Evolutionary conservation across 768 basidiomycete genomes (phyloP).

Genomic region (Suillus subalutaceus): DNA sequence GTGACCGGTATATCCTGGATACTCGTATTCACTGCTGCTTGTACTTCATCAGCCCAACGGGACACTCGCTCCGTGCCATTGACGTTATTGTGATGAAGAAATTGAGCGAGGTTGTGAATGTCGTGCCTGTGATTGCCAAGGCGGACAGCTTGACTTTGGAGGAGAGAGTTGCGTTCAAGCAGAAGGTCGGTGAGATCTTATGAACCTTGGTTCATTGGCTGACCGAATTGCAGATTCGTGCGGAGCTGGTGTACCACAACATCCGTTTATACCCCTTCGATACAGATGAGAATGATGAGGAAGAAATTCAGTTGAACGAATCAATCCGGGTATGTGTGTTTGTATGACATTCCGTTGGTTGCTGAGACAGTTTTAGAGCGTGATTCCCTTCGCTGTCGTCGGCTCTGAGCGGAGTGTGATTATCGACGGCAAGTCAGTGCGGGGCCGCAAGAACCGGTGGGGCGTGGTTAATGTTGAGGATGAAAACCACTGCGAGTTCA

Average conservation of each 20-base stretch:
- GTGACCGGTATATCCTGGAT: conserved; percentile 97
- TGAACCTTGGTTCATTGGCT: conserved; percentile 7
- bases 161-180: conserved; percentile 92
- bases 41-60: conserved; percentile 99
- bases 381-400: conserved; percentile 96
- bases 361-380: conserved; percentile 53
- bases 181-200: conserved; percentile 56
- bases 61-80: conserved; percentile 93
- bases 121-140: conserved; percentile 99
- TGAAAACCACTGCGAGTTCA: conserved; percentile 96
- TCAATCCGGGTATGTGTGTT: conserved; percentile 72
- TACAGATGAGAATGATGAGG: conserved; percentile 92
- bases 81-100: conserved; percentile 99
- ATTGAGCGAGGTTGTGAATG: conserved; percentile 97
- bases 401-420: conserved; percentile 97
- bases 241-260: conserved; percentile 87
- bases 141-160: conserved; percentile 92
- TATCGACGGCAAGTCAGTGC: conserved; percentile 93
- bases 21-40: conserved; percentile 98
- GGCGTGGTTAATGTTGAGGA: conserved; percentile 98
- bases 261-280: conserved; percentile 98
- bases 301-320: conserved; percentile 90
- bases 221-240: conserved; percentile 71
- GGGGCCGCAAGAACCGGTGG: conserved; percentile 97
- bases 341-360: neutral